Conservation (phyloP, 2,329 filamentous ascomycete genomes). For the Diaporthe caulivora region DNA sequence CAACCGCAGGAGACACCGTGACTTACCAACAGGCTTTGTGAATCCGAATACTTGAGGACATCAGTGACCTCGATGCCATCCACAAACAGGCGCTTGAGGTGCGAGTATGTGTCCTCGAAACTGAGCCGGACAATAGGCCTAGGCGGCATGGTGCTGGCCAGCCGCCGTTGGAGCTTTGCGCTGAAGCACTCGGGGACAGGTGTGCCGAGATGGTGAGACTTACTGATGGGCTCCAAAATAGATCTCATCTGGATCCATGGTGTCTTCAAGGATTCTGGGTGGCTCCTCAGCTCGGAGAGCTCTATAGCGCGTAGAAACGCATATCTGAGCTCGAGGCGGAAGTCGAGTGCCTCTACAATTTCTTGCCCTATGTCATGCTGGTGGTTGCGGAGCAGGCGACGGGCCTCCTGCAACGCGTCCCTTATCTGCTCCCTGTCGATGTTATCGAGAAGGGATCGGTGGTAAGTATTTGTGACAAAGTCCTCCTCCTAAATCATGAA, state of each 20-base stretch:
- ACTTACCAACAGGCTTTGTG: constrained; percentile 77
- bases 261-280: constrained; percentile 60
- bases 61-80: constrained; percentile 79
- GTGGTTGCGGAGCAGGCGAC: constrained; percentile 61
- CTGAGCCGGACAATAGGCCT: constrained; percentile 86
- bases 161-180: constrained; percentile 87
- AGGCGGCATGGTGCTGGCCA: constrained; percentile 94
- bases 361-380: constrained; percentile 55
- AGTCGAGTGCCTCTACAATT: constrained; percentile 68
- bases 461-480: constrained; percentile 93
- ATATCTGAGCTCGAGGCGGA: constrained; percentile 75
- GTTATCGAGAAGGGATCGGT: constrained; percentile 78
- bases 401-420: constrained; percentile 65
- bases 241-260: constrained; percentile 65
- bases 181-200: constrained; percentile 86
- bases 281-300: constrained; percentile 58
- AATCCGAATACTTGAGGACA: constrained; percentile 75
- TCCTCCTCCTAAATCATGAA: constrained; percentile 82
- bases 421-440: constrained; percentile 70
- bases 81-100: constrained; percentile 77
- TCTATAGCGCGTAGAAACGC: constrained; percentile 70
- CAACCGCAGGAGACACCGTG: constrained; percentile 29
- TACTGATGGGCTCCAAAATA: constrained; percentile 67
- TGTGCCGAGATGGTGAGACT: constrained; percentile 72
- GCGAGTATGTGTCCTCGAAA: constrained; percentile 77